A percentile compares a stretch with the other conserved stretches of the same genome.
Evolutionary conservation across 2,329 filamentous ascomycete genomes (phyloP).

Genomic region (Epichloe coenophiala): DNA sequence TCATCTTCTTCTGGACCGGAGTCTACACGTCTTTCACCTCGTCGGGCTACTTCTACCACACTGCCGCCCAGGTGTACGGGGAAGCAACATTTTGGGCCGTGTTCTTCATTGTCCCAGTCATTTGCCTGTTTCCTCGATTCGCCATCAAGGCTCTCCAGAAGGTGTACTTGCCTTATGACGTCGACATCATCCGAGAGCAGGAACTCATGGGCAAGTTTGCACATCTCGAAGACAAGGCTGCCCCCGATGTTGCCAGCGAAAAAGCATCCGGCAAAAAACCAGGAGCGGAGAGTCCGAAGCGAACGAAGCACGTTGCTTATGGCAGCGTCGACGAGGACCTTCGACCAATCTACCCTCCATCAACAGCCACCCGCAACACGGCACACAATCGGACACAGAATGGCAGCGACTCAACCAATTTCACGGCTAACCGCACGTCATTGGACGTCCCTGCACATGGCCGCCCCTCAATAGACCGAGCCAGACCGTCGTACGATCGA

Average conservation of each 20-base stretch:
- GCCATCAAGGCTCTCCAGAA: slow-evolving; percentile 80
- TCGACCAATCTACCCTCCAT: slow-evolving; percentile 86
- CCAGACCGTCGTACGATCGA: slow-evolving; percentile 77
- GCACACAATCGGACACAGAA: slow-evolving; percentile 72
- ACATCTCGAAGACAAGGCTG: slow-evolving; percentile 37
- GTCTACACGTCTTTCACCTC: slow-evolving; percentile 51
- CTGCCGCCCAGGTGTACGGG: slow-evolving; percentile 66
- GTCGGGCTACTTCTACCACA: slow-evolving; percentile 53
- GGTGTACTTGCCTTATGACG: slow-evolving; percentile 81
- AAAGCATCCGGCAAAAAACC: slow-evolving; percentile 25
- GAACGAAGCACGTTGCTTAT: slow-evolving; percentile 43
- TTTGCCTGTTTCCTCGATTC: slow-evolving; percentile 81
- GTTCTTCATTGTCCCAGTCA: slow-evolving; percentile 62
- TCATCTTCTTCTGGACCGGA: slow-evolving; percentile 94
- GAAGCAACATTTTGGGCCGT: slow-evolving; percentile 79
- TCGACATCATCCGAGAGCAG: slow-evolving; percentile 93
- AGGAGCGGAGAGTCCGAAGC: slow-evolving; percentile 44
- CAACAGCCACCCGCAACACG: slow-evolving; percentile 65
- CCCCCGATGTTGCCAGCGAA: slow-evolving; percentile 24
- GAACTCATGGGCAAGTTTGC: slow-evolving; percentile 71
- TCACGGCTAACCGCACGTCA: slow-evolving; percentile 56
- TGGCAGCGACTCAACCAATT: slow-evolving; percentile 88
- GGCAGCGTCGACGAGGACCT: slow-evolving; percentile 71
- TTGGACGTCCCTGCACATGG: slow-evolving; percentile 21
- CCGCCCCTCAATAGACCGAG: slow-evolving; percentile 50